Evolutionary conservation across 2,329 filamentous ascomycete genomes (phyloP).

Genomic region (Colletotrichum sidae): DNA sequence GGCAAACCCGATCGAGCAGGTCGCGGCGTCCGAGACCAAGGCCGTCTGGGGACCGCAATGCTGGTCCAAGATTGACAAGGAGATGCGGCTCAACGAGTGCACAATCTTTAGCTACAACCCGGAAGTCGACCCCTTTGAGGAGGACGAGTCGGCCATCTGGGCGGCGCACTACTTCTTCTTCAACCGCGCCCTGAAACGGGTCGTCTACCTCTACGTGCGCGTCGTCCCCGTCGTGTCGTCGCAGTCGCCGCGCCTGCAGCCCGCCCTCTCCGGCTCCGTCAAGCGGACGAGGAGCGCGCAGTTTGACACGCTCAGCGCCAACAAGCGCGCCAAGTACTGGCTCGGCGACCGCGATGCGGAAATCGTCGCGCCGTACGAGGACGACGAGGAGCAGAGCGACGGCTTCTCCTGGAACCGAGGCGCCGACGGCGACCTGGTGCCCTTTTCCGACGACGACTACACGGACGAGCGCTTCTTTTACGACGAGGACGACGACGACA

Average conservation of each 20-base stretch:
- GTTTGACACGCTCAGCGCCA: slow-evolving; percentile 61
- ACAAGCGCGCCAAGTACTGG: slow-evolving; percentile 91
- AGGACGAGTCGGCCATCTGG: slow-evolving; percentile 95
- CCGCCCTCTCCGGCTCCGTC: slow-evolving; percentile 37
- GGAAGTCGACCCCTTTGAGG: slow-evolving; percentile 89
- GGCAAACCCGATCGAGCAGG: slow-evolving; percentile 55
- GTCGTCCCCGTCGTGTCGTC: slow-evolving; percentile 83
- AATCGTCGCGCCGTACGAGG: slow-evolving; percentile 57
- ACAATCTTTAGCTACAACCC: slow-evolving; percentile 91
- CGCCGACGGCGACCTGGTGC: slow-evolving; percentile 67
- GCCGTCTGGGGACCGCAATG: slow-evolving; percentile 87
- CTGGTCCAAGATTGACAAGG: slow-evolving; percentile 92
- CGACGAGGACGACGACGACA: slow-evolving; percentile 56
- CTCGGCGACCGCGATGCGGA: slow-evolving; percentile 75
- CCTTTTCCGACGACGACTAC: slow-evolving; percentile 63
- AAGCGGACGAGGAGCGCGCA: slow-evolving; percentile 45
- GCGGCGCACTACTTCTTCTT: slow-evolving; percentile 98
- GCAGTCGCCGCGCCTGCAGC: slow-evolving; percentile 51
- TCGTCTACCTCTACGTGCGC: slow-evolving; percentile 92
- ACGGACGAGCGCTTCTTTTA: slow-evolving; percentile 59
- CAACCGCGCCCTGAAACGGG: slow-evolving; percentile 90
- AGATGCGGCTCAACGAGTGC: slow-evolving; percentile 93
- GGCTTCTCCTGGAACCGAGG: slow-evolving; percentile 68
- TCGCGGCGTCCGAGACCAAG: slow-evolving; percentile 52
- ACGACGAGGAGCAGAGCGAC: slow-evolving; percentile 63